These are phyloP conservation scores for Phytophthora chlamydospora DNA, from an alignment of 352 stramenopile species.

Conservation along the genomic window DNA sequence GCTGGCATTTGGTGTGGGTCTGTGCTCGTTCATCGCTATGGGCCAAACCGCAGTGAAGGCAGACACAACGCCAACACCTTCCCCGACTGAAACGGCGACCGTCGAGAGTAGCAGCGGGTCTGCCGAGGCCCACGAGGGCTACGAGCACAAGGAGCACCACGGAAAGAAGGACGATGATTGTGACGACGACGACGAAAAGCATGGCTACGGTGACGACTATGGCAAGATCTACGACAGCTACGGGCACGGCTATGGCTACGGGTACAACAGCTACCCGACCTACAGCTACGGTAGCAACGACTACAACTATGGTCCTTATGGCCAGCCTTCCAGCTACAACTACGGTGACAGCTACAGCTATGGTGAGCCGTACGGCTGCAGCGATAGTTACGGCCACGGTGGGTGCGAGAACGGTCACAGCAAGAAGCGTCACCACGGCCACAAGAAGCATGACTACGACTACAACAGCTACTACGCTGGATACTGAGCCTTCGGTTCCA, in stretches of 20 bases:
- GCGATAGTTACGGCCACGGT: not conserved
- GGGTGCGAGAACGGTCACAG: not conserved
- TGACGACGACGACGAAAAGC: too few species aligned
- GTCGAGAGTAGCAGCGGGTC: not conserved
- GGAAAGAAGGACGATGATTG: too few species aligned
- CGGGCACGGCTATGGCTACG: too few species aligned
- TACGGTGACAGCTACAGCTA: constrained; percentile 4
- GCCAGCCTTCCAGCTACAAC: constrained; percentile 2
- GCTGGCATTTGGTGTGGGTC: not conserved
- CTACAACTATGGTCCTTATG: not conserved
- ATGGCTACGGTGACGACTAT: too few species aligned
- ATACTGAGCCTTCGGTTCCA: too few species aligned
- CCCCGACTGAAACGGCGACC: not conserved
- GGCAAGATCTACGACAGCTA: too few species aligned
- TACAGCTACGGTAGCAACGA: too few species aligned
- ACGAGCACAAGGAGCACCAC: not conserved
- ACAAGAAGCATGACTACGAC: constrained; percentile 3
- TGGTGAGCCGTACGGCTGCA: not conserved
- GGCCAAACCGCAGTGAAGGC: constrained; percentile 1
- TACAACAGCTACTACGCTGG: not conserved
- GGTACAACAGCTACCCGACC: too few species aligned
- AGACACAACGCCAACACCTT: not conserved
- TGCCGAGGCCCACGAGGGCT: not conserved
- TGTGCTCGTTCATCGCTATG: not conserved
- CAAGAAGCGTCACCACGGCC: constrained; percentile 2